Evolutionary conservation across 345 rosid species (phyloP), one percentile per base, ranked within the genome.

Genomic region (Gossypium longicalyx): DNA sequence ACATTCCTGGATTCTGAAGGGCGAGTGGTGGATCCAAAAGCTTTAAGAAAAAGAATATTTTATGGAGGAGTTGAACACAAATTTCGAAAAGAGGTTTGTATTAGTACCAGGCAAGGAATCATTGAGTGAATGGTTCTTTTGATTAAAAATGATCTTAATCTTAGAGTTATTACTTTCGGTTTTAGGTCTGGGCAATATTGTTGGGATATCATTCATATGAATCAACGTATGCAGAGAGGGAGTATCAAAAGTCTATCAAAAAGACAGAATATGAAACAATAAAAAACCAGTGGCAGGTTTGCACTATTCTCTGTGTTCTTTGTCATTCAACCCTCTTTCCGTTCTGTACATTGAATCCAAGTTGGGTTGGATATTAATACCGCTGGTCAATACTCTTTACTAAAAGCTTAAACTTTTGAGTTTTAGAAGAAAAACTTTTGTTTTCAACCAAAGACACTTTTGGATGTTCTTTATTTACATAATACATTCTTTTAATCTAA

Each of bases 251-350:
- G 75, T 82, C 91, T 41, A 73, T 76, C 57, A 96, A 89, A 83
- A 88, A 56, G 82, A 75, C 74, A 47, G 99, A 91, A 87, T 93
- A 93, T 76, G 89, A 86, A 84, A 88, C 92, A n/a, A 77, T 91
- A 72, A 93, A 93, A 83, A 83, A 70, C 72, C 98, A 94, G 83
- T 94, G 98, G 98, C 89, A 94, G 98, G 98, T 89, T 70, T 65
- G 85, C 29, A 52, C 20, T 77, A 51, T 29, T 71, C 54, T 15
- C 34, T 23, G 44, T 58, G 12, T 45, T 45, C 34, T 8, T 72
- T 59, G 22, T 72, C 20, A 38, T 16, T 15, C n/a, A 17, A 12
- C 25, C 8, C 41, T 56, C 43, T 45, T 23, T 45, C 56, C 44
- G 4, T 72, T 45, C 34, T 41, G 12, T n/a, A 17, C 75, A 10